Evolutionary conservation across 176 grass and related monocot genomes (phyloP), one percentile per base, ranked within the genome.

Genomic region (Bonia amplexicaulis): DNA sequence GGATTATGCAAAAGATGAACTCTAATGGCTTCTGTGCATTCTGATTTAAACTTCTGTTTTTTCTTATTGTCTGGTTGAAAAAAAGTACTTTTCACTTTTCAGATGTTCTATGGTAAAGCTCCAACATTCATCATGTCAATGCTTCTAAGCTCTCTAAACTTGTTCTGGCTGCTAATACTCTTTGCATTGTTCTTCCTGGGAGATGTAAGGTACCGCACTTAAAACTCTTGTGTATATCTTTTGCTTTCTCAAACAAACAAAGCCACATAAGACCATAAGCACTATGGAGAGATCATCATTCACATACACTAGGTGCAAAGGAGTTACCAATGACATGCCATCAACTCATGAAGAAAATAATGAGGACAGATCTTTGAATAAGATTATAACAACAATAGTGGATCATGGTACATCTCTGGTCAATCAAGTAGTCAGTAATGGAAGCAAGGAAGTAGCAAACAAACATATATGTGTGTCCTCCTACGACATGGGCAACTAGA

Each of bases 1-100:
- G 27, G 47, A 90, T 98, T 85, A 66, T 93, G 69, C 86, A 64
- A 80, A 93, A 92, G 93, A 91, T 98, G 63, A 75, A 76, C 45
- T 41, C 48, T 64, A 57, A 65, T 22, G 22, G 15, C 69, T 82
- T 84, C 12, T 47, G 46, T 62, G n/a, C 60, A 33, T 90, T 16
- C 70, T 75, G 60, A 67, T 90, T 79, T 65, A 87, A 10, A 25
- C 20, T 16, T 87, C 14, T 69, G 45, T 77, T 68, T 85, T 35
- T 55, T 33, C 51, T 45, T 83, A 26, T 55, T 91, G 14, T 77
- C 87, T 93, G 71, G 86, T 40, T 68, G 45, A 40, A 59, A 62
- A 55, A 69, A 33, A 25, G n/a, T n/a, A n/a, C n/a, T n/a, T n/a
- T n/a, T n/a, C 35, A 48, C 48, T 90, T 85, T 85, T 61, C 89